Conservation (phyloP, 2,329 filamentous ascomycete species). For the Alternaria panax region DNA sequence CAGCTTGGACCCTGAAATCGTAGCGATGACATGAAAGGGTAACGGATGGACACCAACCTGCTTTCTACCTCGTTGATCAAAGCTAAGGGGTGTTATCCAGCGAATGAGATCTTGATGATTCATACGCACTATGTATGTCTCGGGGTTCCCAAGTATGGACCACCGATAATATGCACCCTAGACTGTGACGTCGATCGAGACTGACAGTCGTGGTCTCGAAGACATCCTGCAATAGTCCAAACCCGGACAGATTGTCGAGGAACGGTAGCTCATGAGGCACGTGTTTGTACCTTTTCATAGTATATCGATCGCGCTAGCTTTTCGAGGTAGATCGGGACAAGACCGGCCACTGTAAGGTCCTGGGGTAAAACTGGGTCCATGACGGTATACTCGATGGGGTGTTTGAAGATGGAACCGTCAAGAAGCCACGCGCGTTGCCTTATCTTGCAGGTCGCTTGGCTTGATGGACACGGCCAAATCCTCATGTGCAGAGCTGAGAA, state of each 20-base stretch:
- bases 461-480: not conserved
- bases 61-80: conserved; percentile 3
- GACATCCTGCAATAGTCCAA: conserved; percentile 1
- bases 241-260: not conserved
- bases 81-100: conserved; percentile 4
- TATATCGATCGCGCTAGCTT: conserved; percentile 21
- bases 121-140: conserved; percentile 5
- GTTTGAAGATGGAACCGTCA: conserved; percentile 3
- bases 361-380: conserved; percentile 3
- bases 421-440: not conserved
- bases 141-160: not conserved
- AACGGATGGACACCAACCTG: conserved; percentile 10
- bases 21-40: conserved; percentile 33
- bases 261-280: not conserved
- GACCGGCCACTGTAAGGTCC: not conserved
- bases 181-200: conserved; percentile 11
- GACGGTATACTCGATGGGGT: conserved; percentile 5
- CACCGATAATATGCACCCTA: conserved; percentile 6
- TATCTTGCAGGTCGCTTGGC: not conserved
- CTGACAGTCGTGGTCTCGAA: conserved; percentile 11
- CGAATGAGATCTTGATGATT: conserved; percentile 21
- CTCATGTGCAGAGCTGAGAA: not conserved
- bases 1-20: conserved; percentile 36
- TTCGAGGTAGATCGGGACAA: conserved; percentile 11
- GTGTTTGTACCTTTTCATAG: not conserved